Percentiles rank a stretch among this genome's conserved stretches.
Evolutionary conservation across 2,329 filamentous ascomycete genomes (phyloP).

Genomic region (Hypomyces rosellus): DNA sequence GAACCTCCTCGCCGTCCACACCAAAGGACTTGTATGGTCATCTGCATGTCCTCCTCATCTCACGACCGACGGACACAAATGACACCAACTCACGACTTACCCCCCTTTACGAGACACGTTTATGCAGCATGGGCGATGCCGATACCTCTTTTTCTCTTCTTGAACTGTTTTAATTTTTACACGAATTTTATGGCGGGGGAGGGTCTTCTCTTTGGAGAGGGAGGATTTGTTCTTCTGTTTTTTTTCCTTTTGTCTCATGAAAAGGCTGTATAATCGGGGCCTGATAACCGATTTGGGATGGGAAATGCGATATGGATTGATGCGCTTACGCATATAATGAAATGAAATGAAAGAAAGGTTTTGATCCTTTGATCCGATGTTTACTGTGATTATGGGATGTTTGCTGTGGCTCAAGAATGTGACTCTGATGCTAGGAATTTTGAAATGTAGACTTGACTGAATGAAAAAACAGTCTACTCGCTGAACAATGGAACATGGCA

Average conservation of each 20-base stretch:
- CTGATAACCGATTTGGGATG: no score
- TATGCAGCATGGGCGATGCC: constrained; percentile 1
- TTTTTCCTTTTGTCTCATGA: background rate
- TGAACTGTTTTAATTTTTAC: background rate
- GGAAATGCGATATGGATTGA: background rate
- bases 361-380: background rate
- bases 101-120: background rate
- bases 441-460: no score
- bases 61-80: no score
- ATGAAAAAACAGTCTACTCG: no score
- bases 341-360: background rate
- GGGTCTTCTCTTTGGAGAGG: background rate
- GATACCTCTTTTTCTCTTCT: constrained; percentile 1
- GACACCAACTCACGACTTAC: background rate
- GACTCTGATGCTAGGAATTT: no score
- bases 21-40: no score
- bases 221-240: background rate
- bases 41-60: no score
- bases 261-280: no score
- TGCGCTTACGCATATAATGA: background rate
- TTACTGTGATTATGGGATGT: no score
- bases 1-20: no score
- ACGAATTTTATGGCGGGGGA: constrained; percentile 3
- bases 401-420: no score
- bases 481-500: no score